Conservation (phyloP, 2,329 filamentous ascomycete genomes). For the Colletotrichum destructivum region DNA sequence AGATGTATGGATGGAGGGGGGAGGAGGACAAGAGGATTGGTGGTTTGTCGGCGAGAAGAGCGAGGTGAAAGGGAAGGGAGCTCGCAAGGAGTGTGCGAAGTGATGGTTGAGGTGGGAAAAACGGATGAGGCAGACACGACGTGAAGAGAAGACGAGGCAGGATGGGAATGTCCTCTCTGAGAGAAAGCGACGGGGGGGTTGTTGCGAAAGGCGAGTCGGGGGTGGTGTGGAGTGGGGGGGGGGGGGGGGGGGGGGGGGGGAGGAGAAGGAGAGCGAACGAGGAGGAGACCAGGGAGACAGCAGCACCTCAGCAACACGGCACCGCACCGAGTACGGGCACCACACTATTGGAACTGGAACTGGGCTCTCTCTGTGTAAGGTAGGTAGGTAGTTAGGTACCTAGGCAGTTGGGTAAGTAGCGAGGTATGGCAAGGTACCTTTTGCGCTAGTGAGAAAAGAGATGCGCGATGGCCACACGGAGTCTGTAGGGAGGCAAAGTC, state of each 20-base stretch:
- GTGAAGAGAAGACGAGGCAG: slow-evolving; percentile 43
- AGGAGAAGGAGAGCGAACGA: slow-evolving; percentile 8
- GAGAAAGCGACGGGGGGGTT: slow-evolving; percentile 42
- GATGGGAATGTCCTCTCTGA: slow-evolving; percentile 44
- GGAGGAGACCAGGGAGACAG: slow-evolving; percentile 21
- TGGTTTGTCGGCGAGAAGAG: slow-evolving; percentile 39
- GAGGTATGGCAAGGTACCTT: neutral
- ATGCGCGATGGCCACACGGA: neutral
- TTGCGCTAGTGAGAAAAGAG: slow-evolving; percentile 12
- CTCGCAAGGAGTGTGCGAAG: slow-evolving; percentile 45
- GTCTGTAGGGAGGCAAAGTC: slow-evolving; percentile 18
- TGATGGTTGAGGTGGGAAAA: slow-evolving; percentile 43
- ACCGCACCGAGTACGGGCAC: neutral
- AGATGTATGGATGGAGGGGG: slow-evolving; percentile 20
- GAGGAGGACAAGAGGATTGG: slow-evolving; percentile 25
- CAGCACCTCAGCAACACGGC: slow-evolving; percentile 14
- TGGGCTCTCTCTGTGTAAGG: slow-evolving; percentile 1
- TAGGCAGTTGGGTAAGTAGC: too few species aligned
- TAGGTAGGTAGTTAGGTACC: too few species aligned
- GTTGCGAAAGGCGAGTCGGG: slow-evolving; percentile 42
- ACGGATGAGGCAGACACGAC: slow-evolving; percentile 41
- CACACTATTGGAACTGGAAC: neutral
- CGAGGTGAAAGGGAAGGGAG: slow-evolving; percentile 41
- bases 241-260: slow-evolving; percentile 29
- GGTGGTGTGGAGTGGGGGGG: slow-evolving; percentile 37